Evolutionary conservation across 2,329 filamentous ascomycete genomes (phyloP), one percentile per base, ranked within the genome.

Genomic region (Alternaria postmessia): DNA sequence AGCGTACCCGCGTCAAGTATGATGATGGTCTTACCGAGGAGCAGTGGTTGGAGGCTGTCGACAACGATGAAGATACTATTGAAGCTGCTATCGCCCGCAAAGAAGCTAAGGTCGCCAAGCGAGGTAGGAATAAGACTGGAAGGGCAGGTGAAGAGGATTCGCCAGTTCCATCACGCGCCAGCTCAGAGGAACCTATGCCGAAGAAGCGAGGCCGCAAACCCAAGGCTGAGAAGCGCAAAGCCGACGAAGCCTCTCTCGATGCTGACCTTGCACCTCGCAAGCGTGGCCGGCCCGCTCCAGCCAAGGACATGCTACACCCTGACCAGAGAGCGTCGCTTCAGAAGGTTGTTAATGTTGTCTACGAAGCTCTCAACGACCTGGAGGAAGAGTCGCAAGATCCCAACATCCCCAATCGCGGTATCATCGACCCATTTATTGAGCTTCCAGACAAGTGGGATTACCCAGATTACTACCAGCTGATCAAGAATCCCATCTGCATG

Each of bases 11-110:
- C 74, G 94, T 97, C 72, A 91, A 91, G 78, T 99, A 99, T 71
- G 95, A 99, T 72, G 95, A 99, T 74, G 95, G 96, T 53, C 88
- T 99, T 30, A 98, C 95, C 0, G 96, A 99, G 81, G 95, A 99
- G 82, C 96, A 99, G 79, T 99, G 95, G 95, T 87, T 98, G 52
- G 94, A 97, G 84, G 95, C 95, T 54, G 94, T 99, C 32, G 95
- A 99, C 76, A 94, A 96, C 62, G 94, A 97, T 51, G 95, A 99
- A 1, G 95, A 99, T 75, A 90, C 88, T 0, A 93, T 97, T 30
- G 95, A 98, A 76, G 94, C 93, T 54, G 95, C 95, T 2, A 94
- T 96, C 38, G 91, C 92, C 36, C 89, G 95, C 41, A 98, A 97
- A 74, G 89, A 93, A 75, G 92, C 92, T 5, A 88, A 91, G 54